Base-by-base conservation (phyloP, 108 stramenopile species). In the Epithemia pelagica region DNA sequence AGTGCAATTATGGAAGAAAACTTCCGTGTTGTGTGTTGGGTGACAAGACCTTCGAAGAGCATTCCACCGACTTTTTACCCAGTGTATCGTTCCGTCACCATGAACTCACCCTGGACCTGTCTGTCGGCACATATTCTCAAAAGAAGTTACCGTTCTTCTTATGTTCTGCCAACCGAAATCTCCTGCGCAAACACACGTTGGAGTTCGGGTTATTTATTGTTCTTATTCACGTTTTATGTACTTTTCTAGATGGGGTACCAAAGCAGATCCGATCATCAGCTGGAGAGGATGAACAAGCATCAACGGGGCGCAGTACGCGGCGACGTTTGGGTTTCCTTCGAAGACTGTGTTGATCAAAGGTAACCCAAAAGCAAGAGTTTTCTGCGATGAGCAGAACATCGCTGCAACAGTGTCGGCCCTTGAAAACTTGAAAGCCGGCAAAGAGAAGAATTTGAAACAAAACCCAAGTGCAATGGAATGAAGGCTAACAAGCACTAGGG, bases 251-350 rank as follows among this genome's bases (percentile, higher is more conserved):
- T 53, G 37, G 1, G 78, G 76, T 0, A 83, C 74, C 51, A 87
- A 32, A 53, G 90, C 59, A 18, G 84, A 85, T 32, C 95, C 95
- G 51, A 96, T 52, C 19, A 91, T 75, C 51, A 96, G 76, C 67
- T 96, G 92, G 25, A 89, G 58, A 1, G 96, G 92, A 78, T 96
- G 96, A 60, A 94, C 77, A 57, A 96, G 73, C 94, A 96, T 90
- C 30, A 96, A 74, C 0, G 94, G 96, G 10, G 96, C 91, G 67
- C 88, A 87, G 62, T 82, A 92, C 26, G 84, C 65, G 10, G 92
- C 94, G 27, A 96, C 72, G 56, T 90, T 80, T 28, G 83, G 74
- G 69, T 80, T 87, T 18, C 92, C 94, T 73, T 87, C 86, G 65
- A 95, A 96, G 15, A 96, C 79, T 0, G 94, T 95, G 61, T 93